These are phyloP conservation scores for Piper longum DNA, from an alignment of 164 flowering plant genomes.

Conservation along the genomic window DNA sequence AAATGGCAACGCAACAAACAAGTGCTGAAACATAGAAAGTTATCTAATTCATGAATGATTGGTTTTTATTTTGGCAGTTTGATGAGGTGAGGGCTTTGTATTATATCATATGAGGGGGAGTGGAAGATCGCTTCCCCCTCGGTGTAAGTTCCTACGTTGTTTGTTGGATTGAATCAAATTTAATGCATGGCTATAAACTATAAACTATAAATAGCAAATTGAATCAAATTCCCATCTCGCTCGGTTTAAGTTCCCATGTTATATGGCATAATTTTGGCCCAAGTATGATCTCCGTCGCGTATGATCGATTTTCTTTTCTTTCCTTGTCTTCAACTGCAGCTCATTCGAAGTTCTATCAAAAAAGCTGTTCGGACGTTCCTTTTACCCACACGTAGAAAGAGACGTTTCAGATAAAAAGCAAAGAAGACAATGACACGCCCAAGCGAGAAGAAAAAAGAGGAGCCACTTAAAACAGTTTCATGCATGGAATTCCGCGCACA, in stretches of 20 bases:
- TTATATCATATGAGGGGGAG: not conserved
- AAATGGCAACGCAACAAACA: not conserved
- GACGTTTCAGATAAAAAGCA: not conserved
- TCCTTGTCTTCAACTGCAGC: too few species aligned
- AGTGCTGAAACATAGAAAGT: not conserved
- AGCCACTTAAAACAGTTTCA: not conserved
- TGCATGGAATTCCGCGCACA: not conserved
- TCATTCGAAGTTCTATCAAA: too few species aligned
- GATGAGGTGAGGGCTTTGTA: conserved; percentile 1
- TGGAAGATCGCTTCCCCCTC: conserved; percentile 3
- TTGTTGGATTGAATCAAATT: not conserved
- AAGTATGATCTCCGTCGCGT: too few species aligned
- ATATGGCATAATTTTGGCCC: too few species aligned
- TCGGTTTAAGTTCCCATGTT: too few species aligned
- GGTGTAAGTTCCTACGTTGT: not conserved
- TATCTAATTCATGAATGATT: not conserved
- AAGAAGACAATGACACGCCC: not conserved
- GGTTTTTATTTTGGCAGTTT: not conserved
- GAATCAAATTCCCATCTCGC: too few species aligned
- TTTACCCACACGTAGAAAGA: not conserved
- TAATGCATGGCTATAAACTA: too few species aligned
- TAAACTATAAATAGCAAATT: too few species aligned
- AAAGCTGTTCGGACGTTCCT: not conserved
- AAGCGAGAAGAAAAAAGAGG: not conserved
- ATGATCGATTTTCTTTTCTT: too few species aligned